These are phyloP conservation scores for Mycena filopes DNA, from an alignment of 768 basidiomycete species.

Conservation along the genomic window DNA sequence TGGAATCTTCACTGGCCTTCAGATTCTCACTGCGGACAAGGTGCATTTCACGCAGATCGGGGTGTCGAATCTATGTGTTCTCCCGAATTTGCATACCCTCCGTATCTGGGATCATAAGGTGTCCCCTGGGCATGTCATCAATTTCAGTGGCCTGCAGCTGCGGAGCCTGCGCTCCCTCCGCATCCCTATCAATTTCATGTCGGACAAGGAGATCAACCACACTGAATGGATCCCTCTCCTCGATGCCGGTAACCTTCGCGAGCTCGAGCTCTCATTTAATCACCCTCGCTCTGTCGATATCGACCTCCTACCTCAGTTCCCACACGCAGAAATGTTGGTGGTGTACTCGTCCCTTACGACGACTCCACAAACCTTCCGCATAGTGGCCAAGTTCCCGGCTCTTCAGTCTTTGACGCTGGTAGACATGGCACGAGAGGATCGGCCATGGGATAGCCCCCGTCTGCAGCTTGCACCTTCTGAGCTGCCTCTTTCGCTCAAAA, in stretches of 20 bases:
- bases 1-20: neutral
- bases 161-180: neutral
- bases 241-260: neutral
- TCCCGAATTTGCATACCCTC: neutral
- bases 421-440: neutral
- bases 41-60: neutral
- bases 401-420: neutral
- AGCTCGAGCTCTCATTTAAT: neutral
- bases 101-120: neutral
- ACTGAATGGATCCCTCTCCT: neutral
- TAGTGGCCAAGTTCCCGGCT: constrained; percentile 6
- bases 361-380: neutral
- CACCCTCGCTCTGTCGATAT: neutral
- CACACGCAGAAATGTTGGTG: neutral
- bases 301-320: neutral
- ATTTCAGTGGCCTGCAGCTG: neutral
- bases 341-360: neutral
- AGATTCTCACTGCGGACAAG: neutral
- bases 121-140: neutral
- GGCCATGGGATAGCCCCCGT: neutral
- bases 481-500: neutral
- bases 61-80: neutral
- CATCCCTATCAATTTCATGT: neutral
- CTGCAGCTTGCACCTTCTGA: neutral
- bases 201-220: too few species aligned